A percentile compares a stretch with the other conserved stretches of the same genome.
Conservation (phyloP, 257 asterid species). For the Handroanthus guayacan region DNA sequence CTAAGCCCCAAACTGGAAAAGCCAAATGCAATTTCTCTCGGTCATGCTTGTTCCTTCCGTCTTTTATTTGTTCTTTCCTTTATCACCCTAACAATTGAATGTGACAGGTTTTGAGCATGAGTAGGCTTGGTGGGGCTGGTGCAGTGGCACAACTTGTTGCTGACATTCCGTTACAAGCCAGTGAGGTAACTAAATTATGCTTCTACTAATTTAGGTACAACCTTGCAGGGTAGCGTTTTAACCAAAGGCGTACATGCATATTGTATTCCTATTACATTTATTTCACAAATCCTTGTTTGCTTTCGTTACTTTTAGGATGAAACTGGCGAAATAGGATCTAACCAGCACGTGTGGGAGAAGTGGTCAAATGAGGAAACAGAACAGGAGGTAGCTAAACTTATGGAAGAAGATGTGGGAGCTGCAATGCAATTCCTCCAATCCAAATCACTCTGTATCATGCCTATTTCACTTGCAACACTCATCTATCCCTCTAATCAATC, state of each 20-base stretch:
- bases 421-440: conserved; percentile 90
- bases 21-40: background rate
- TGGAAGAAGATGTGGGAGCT: conserved; percentile 87
- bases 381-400: conserved; percentile 76
- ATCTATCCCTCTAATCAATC: conserved; percentile 67
- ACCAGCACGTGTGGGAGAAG: conserved; percentile 80
- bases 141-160: conserved; percentile 91
- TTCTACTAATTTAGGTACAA: background rate
- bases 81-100: conserved; percentile 13
- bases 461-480: conserved; percentile 85
- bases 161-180: conserved; percentile 73
- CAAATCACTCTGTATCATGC: conserved; percentile 93
- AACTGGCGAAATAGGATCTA: conserved; percentile 54
- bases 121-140: conserved; percentile 91
- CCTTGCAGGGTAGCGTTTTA: background rate
- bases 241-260: background rate
- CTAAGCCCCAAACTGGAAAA: background rate
- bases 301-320: conserved; percentile 50
- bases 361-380: conserved; percentile 90
- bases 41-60: background rate
- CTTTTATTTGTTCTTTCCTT: background rate
- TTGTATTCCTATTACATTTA: background rate
- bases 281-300: conserved; percentile 11
- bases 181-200: conserved; percentile 57
- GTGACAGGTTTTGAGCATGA: conserved; percentile 83